Evolutionary conservation across 495 filamentous ascomycete genomes (phyloP).

Genomic region (Rhypophila decipiens): DNA sequence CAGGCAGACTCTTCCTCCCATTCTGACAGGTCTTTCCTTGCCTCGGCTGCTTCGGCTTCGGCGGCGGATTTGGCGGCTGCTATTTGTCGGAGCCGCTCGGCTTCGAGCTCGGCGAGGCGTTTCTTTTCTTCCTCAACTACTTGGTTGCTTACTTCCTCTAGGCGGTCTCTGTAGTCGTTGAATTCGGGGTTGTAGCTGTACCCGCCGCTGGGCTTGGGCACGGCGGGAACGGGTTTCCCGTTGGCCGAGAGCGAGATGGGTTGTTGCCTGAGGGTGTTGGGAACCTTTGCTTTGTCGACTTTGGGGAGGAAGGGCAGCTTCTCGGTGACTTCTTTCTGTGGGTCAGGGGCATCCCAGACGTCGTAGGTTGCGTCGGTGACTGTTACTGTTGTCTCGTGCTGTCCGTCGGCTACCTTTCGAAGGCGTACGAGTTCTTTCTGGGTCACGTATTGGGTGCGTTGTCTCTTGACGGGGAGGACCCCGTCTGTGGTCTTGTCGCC

Average conservation of each 20-base stretch:
- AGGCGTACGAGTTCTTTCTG: conserved; percentile 73
- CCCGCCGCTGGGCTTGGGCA: conserved; percentile 69
- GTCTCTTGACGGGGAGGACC: conserved; percentile 66
- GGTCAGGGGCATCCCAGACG: conserved; percentile 60
- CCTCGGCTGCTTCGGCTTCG: conserved; percentile 58
- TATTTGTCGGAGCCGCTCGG: conserved; percentile 49
- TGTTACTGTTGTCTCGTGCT: conserved; percentile 50
- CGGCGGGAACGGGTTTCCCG: conserved; percentile 71
- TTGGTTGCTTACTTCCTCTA: conserved; percentile 66
- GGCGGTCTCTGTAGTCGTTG: conserved; percentile 70
- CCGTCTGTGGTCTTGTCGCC: conserved; percentile 52
- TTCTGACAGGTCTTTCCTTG: conserved; percentile 60
- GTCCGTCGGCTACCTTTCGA: conserved; percentile 68
- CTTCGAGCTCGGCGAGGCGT: conserved; percentile 60
- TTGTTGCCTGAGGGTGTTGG: conserved; percentile 65
- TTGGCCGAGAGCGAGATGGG: conserved; percentile 74
- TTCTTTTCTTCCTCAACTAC: conserved; percentile 75
- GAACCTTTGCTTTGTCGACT: conserved; percentile 59
- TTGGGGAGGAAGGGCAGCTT: conserved; percentile 57
- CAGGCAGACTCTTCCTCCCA: conserved; percentile 82
- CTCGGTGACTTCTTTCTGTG: conserved; percentile 40
- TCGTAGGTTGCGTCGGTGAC: conserved; percentile 59
- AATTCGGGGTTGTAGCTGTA: conserved; percentile 89
- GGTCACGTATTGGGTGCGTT: conserved; percentile 67
- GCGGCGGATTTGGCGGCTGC: conserved; percentile 48